Conservation (phyloP, 345 rosid genomes). For the Brassica napus region Da-Ae NC_063444.1:1587001-1587500, state of each 20-base stretch:
- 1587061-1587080: constrained; percentile 98
- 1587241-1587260: constrained; percentile 93
- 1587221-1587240: constrained; percentile 91
- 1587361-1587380: constrained; percentile 59
- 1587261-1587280: constrained; percentile 98
- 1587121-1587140: constrained; percentile 97
- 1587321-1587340: constrained; percentile 60
- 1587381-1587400: constrained; percentile 60
- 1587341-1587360: constrained; percentile 49
- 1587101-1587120: constrained; percentile 96
- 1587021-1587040: constrained; percentile 95
- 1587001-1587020: constrained; percentile 97
- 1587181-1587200: constrained; percentile 99
- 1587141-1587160: constrained; percentile 95
- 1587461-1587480: constrained; percentile 83
- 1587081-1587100: constrained; percentile 88
- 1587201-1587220: constrained; percentile 98
- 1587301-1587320: constrained; percentile 84
- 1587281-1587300: constrained; percentile 97
- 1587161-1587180: constrained; percentile 90
- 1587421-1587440: constrained; percentile 78
- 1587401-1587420: constrained; percentile 66
- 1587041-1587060: constrained; percentile 91
- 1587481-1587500: constrained; percentile 91
- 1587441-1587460: constrained; percentile 88